Conservation (phyloP, 805 yeast species). For the Saccharomycopsis synnaedendra region DNA sequence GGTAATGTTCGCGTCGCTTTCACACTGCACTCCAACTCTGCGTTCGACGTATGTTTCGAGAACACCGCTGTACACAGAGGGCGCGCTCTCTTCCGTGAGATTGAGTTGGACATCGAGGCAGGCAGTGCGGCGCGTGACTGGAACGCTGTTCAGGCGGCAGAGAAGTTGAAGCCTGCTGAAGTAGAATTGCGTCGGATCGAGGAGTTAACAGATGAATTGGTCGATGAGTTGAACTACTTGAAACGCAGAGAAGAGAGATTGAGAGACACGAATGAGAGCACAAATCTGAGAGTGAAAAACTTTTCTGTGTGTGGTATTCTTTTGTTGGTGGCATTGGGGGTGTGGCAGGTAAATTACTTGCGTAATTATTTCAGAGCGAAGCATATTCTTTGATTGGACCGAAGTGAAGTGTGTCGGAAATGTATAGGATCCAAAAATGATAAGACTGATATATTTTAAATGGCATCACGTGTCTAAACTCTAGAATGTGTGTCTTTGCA, state of each 20-base stretch:
- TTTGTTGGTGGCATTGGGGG: slow-evolving; percentile 68
- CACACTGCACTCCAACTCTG: slow-evolving; percentile 70
- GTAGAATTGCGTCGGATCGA: slow-evolving; percentile 80
- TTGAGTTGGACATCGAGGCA: slow-evolving; percentile 86
- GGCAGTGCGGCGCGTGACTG: slow-evolving; percentile 98
- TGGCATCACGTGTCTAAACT: neutral
- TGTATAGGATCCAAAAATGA: neutral
- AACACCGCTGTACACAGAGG: slow-evolving; percentile 38
- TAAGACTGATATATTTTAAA: neutral
- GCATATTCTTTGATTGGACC: slow-evolving; percentile 35
- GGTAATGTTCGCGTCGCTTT: slow-evolving; percentile 70
- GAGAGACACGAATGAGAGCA: slow-evolving; percentile 95
- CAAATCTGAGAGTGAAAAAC: slow-evolving; percentile 84
- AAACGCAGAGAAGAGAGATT: slow-evolving; percentile 80
- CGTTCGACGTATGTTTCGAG: slow-evolving; percentile 86
- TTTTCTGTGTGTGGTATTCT: slow-evolving; percentile 64
- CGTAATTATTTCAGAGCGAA: slow-evolving; percentile 85
- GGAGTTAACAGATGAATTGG: slow-evolving; percentile 76
- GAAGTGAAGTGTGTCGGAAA: neutral
- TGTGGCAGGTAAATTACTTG: slow-evolving; percentile 87
- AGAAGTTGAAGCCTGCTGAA: slow-evolving; percentile 87
- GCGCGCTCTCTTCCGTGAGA: slow-evolving; percentile 44
- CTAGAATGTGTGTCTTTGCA: neutral
- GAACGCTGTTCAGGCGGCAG: slow-evolving; percentile 88
- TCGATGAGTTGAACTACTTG: slow-evolving; percentile 70